Evolutionary conservation across 1,284 basidiomycete species (phyloP).

Genomic region (Rhodotorula mucilaginosa): DNA sequence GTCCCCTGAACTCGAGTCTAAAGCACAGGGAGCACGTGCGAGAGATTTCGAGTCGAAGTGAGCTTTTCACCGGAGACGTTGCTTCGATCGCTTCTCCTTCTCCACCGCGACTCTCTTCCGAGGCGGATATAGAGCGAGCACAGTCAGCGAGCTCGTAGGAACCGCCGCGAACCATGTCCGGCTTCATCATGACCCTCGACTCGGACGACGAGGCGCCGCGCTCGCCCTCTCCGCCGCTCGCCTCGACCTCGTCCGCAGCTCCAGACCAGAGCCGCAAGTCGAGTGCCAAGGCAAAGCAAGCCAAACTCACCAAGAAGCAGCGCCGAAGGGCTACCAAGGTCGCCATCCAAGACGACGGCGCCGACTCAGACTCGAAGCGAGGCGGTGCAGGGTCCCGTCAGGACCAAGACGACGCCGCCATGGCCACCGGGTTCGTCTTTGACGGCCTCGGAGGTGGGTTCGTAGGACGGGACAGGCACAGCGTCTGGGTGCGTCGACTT

Average conservation of each 20-base stretch:
- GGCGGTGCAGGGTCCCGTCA: slow-evolving; percentile 26
- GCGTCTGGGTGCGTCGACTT: slow-evolving; percentile 50
- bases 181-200: slow-evolving; percentile 77
- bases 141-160: background rate
- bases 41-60: background rate
- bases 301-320: slow-evolving; percentile 36
- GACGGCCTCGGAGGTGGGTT: slow-evolving; percentile 67
- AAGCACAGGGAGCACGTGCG: too few relatives aligned
- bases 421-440: slow-evolving; percentile 79
- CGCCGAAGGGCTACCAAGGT: slow-evolving; percentile 35
- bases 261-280: slow-evolving; percentile 9
- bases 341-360: slow-evolving; percentile 36
- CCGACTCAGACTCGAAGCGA: slow-evolving; percentile 38
- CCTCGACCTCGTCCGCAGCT: background rate
- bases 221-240: slow-evolving; percentile 31
- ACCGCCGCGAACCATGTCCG: slow-evolving; percentile 46
- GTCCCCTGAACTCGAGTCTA: too few relatives aligned
- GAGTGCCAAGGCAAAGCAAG: background rate
- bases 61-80: background rate
- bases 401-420: slow-evolving; percentile 58
- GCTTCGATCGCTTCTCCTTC: background rate
- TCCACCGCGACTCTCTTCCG: background rate
- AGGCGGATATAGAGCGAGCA: background rate
- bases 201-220: slow-evolving; percentile 63
- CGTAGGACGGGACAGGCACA: slow-evolving; percentile 35